These are phyloP conservation scores for Papilionanthe hybrid DNA, from an alignment of 116 monocot genomes.

Conservation along the genomic window DNA sequence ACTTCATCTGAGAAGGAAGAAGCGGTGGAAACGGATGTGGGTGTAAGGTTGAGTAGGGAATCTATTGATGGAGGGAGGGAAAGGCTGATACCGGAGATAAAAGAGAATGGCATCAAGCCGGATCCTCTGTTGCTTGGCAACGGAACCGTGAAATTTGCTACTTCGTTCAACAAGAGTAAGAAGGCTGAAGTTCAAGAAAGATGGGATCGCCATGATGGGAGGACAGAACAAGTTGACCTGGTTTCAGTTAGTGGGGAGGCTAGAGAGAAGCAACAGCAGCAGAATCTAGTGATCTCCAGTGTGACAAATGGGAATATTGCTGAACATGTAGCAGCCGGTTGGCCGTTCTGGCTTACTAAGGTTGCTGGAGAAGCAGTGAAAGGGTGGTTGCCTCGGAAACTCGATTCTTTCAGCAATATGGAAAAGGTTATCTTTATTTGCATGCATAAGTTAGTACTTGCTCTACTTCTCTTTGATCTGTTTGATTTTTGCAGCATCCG, in stretches of 20 bases:
- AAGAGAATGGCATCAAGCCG: slow-evolving; percentile 13
- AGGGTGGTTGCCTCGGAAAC: slow-evolving; percentile 58
- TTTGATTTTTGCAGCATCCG: background rate
- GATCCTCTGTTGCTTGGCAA: slow-evolving; percentile 6
- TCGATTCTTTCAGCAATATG: slow-evolving; percentile 57
- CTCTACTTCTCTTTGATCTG: background rate
- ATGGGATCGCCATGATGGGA: slow-evolving; percentile 13
- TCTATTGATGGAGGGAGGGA: slow-evolving; percentile 19
- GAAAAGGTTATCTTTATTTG: slow-evolving; percentile 37
- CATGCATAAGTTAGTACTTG: background rate
- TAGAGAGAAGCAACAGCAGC: background rate
- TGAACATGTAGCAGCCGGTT: slow-evolving; percentile 60
- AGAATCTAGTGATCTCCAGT: slow-evolving; percentile 13
- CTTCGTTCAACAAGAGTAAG: slow-evolving; percentile 2
- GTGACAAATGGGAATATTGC: slow-evolving; percentile 36
- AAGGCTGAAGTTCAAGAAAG: slow-evolving; percentile 17
- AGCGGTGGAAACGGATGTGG: slow-evolving; percentile 10
- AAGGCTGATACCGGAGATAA: slow-evolving; percentile 20
- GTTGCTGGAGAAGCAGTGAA: slow-evolving; percentile 60
- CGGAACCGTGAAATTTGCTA: slow-evolving; percentile 4
- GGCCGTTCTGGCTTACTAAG: slow-evolving; percentile 64
- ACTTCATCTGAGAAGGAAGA: slow-evolving; percentile 23
- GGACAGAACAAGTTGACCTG: background rate
- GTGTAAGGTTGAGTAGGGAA: slow-evolving; percentile 1
- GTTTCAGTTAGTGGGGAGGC: background rate